Evolutionary conservation across 768 basidiomycete species (phyloP), one percentile per base, ranked within the genome.

Genomic region (Auricularia cornea): DNA sequence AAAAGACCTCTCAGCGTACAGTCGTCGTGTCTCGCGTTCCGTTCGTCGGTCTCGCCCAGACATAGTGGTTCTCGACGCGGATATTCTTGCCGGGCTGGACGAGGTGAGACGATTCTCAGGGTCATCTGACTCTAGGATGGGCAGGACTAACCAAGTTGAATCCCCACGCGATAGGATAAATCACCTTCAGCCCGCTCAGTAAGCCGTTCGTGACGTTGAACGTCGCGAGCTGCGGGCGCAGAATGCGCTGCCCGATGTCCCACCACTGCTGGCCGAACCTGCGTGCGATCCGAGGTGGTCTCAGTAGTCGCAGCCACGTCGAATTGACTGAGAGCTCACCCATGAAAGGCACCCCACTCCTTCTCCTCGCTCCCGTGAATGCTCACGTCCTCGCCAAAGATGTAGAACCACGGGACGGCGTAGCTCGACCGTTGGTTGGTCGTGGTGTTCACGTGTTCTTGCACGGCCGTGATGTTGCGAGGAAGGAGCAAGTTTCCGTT

Each of bases 101-200:
- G 38, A n/a, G n/a, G n/a, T n/a, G 38, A 40, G 18, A 40, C 8
- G 38, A 52, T 10, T 52, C 26, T n/a, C 51, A n/a, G 62, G 26
- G 16, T 56, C 30, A 51, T 54, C 35, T 28, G 51, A 52, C 10
- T 5, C 10, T 8, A n/a, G n/a, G 23, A 52, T 28, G 23, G 10
- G 51, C n/a, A 23, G 26, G 6, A 28, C 51, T 8, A 8, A 52
- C 51, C 23, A 79, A 63, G 66, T 76, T 77, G 76, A 77, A 79
- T 10, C 77, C 78, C 81, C 81, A 82, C 11, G 81, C 80, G 62
- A 82, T 72, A 11, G 81, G 80, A 61, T 81, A 80, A 69, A 78
- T 76, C 62, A 80, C 63, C 73, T 75, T 81, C 77, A 79, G 68
- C 51, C 76, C 70, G 29, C 69, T 66, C 61, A 76, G 66, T 23